Base-by-base conservation (phyloP, 805 yeast genomes). In the Candida broadrunensis region DNA sequence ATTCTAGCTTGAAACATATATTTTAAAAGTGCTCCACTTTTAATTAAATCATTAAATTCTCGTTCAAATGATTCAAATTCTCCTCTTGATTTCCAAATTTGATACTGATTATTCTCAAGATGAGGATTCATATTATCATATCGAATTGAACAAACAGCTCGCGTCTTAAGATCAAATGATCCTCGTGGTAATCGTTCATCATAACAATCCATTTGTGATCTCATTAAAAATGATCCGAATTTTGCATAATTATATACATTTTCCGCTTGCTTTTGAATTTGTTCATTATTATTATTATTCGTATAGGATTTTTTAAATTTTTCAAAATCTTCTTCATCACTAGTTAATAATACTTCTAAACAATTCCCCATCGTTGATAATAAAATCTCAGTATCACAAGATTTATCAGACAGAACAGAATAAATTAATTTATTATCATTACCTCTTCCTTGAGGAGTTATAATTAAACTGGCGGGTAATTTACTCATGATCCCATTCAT, bases 1-100 rank as follows among this genome's bases (percentile, higher is more conserved):
- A 91, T 85, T 46, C 97, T 73, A 0, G 97, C 98, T 61, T 93
- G 98, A 49, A 91, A 70, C 2, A 86, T 77, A 56, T 91, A 91
- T 63, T 91, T 91, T 50, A 91, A 67, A 63, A 91, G 63, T 0
- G 93, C 83, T 2, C 71, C 73, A 2, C 91, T 77, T 43, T 86
- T 67, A 14, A 83, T 77, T 51, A 91, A 72, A 54, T 91, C 98
- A 45, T 67, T 72, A 57, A 76, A 73, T 55, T 91, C 99, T 15
- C 90, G 70, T 51, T 85, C 88, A 58, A 80, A 86, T n/a, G 95
- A 85, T 58, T 88, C 96, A 55, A 63, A 80, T 29, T 61, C 58
- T 0, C 97, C 98, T 36, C 63, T 60, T 4, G 75, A 62, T 48
- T 77, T 76, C 52, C 74, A 62, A 16, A 90, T 77, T 50, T 81